Evolutionary conservation across 176 grass and related monocot genomes (phyloP), one percentile per base, ranked within the genome.

Genomic region (Carex myosuroides): DNA sequence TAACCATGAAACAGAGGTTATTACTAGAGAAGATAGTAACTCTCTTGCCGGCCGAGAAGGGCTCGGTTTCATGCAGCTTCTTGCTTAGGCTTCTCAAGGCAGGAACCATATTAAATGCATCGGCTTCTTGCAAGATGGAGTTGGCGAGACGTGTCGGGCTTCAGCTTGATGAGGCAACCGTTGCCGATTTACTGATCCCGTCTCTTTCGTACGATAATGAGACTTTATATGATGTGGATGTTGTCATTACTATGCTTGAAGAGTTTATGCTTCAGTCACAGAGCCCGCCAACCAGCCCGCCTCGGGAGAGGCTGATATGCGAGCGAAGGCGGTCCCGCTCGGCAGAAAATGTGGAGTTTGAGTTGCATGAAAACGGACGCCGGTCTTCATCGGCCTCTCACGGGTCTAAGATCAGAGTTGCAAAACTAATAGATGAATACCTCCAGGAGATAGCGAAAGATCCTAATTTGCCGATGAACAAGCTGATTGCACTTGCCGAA

Each of bases 21-120:
- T 79, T 94, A 21, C 75, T 99, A 5, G 96, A 98, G 70, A 98
- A 95, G 88, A 90, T 95, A 60, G 89, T 95, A 10, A 98, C 91
- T 70, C 86, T 98, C 67, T 73, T 98, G 13, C 95, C 95, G 0
- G 62, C 52, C 13, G 93, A 95, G 76, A 87, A 87, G 78, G 88
- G 90, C 75, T 85, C 96, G 30, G 96, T 93, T 35, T 92, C 93
- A 7, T 99, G 93, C 68, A 74, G 88, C 1, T 99, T 95, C 77
- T 62, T 99, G 29, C 91, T 99, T 22, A 90, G 88, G 83, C 93
- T 99, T 66, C 91, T 95, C 65, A 99, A 92, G 86, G 91, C 89
- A 2, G 90, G 88, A 5, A 95, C 92, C 85, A 88, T 92, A 30
- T 86, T 95, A 11, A 84, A 91, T 52, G 88, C 91, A 48, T 89